phyloP scores from a whole-genome alignment of 768 basidiomycete genomes.

The Fomitopsis serialis region DNA sequence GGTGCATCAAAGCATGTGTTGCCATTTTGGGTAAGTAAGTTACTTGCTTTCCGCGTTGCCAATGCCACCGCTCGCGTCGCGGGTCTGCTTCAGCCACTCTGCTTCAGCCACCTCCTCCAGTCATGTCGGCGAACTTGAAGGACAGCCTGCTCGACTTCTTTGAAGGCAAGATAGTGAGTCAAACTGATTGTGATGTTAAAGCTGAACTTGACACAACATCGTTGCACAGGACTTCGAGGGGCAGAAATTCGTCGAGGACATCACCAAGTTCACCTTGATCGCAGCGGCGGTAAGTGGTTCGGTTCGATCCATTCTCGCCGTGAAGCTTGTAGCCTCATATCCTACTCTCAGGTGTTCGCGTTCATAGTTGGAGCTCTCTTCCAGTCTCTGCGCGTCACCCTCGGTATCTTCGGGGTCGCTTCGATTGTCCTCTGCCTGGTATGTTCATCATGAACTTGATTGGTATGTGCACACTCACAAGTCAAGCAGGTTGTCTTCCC shows the following conservation, averaged over 20 bases:
- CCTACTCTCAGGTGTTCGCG: slow-evolving; percentile 37
- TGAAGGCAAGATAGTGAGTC: slow-evolving; percentile 29
- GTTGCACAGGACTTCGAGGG: slow-evolving; percentile 55
- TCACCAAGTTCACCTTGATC: slow-evolving; percentile 39
- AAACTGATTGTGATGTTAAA: too few species aligned
- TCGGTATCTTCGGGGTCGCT: slow-evolving; percentile 38
- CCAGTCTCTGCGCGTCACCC: slow-evolving; percentile 52
- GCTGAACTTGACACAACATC: too few species aligned
- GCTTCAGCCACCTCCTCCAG: too few species aligned
- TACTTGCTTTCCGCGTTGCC: too few species aligned
- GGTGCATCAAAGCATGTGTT: too few species aligned
- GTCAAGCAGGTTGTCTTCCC: slow-evolving; percentile 50
- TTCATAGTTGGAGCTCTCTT: slow-evolving; percentile 53
- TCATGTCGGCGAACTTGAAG: too few species aligned
- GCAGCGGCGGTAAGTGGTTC: slow-evolving; percentile 37
- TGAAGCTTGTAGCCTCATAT: not conserved
- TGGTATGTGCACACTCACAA: not conserved
- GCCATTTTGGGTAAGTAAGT: too few species aligned
- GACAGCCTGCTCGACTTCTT: slow-evolving; percentile 15
- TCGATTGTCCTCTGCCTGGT: slow-evolving; percentile 11
- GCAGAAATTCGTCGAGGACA: slow-evolving; percentile 46
- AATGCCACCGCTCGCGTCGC: too few species aligned
- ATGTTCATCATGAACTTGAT: not conserved
- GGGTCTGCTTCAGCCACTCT: too few species aligned
- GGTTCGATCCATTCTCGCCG: not conserved